Base-by-base conservation (phyloP, 495 filamentous ascomycete genomes). In the Lophium mytilinum region DNA sequence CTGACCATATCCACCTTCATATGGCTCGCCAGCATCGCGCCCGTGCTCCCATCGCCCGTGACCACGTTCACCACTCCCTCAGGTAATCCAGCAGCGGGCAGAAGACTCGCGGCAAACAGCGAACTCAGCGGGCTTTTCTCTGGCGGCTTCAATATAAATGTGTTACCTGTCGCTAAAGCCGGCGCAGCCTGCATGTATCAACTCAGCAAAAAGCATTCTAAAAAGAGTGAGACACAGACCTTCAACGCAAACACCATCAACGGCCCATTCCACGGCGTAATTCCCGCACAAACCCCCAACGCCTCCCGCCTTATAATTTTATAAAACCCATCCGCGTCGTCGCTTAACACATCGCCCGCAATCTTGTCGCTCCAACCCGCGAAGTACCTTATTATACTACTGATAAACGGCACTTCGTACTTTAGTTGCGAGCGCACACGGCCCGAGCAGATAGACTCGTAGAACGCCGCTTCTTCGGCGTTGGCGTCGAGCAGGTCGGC, bases 91-190 rank as follows among this genome's bases (percentile, higher is more conserved):
- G 86, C 86, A 65, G 83, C 78, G 39, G 71, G 77, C 65, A 83
- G 86, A 46, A 89, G 78, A 60, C 83, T 73, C 14, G 84, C 87
- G 7, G 87, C 78, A 41, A 76, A 80, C 50, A 82, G 75, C 37
- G 72, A 85, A 62, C 88, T 85, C 18, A 90, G 71, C 3, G 87
- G 84, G 21, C 86, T 89, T 66, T 80, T 80, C 74, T 91, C 87
- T 64, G 82, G 86, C 30, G 87, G 83, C 59, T 91, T 91, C 71
- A 89, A 89, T 50, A 91, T 77, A 84, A 91, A 88, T 55, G 83
- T 86, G 62, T 91, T 91, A 30, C 87, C 87, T 6, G 87, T 87
- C 14, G 86, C 85, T n/a, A 91, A 75, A 54, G 85, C 88, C 4
- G 87, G 85, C 9, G 85, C 86, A 4, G 85, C 86, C 68, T 90